Percentiles rank a stretch among this genome's conserved stretches.
Evolutionary conservation across 139 green algal genomes (phyloP).

Genomic region (Trebouxia sp.): DNA sequence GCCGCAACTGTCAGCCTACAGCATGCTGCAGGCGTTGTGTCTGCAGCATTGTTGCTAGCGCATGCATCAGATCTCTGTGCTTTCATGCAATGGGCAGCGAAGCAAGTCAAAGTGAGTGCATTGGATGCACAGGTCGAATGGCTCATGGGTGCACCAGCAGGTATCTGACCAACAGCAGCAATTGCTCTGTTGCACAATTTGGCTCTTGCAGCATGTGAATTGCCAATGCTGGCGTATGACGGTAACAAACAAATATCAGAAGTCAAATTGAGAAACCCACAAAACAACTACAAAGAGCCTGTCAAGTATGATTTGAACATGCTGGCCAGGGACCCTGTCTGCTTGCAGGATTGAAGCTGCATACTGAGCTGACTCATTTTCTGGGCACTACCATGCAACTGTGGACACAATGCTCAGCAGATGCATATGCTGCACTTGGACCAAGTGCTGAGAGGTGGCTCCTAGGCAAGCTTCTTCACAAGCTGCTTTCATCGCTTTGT

Average conservation of each 20-base stretch:
- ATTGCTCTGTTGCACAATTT: too few relatives aligned
- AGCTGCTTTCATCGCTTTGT: too few relatives aligned
- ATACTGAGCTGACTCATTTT: conserved; percentile 4
- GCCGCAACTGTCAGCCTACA: not conserved
- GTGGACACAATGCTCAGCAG: not conserved
- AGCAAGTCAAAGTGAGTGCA: not conserved
- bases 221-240: not conserved
- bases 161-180: too few relatives aligned
- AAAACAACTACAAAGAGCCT: too few relatives aligned
- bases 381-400: not conserved
- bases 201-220: not conserved
- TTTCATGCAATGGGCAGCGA: not conserved
- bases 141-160: conserved; percentile 24
- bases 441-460: too few relatives aligned
- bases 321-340: too few relatives aligned
- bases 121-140: not conserved
- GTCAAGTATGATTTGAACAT: too few relatives aligned
- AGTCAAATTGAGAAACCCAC: too few relatives aligned
- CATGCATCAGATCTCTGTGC: not conserved
- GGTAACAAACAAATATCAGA: too few relatives aligned
- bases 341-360: conserved; percentile 8
- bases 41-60: not conserved
- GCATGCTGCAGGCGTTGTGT: not conserved
- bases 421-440: too few relatives aligned
- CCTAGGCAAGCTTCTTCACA: too few relatives aligned